These are phyloP conservation scores for Besnoitia besnoiti DNA, from an alignment of 169 alveolate genomes.

Conservation along the genomic window DNA sequence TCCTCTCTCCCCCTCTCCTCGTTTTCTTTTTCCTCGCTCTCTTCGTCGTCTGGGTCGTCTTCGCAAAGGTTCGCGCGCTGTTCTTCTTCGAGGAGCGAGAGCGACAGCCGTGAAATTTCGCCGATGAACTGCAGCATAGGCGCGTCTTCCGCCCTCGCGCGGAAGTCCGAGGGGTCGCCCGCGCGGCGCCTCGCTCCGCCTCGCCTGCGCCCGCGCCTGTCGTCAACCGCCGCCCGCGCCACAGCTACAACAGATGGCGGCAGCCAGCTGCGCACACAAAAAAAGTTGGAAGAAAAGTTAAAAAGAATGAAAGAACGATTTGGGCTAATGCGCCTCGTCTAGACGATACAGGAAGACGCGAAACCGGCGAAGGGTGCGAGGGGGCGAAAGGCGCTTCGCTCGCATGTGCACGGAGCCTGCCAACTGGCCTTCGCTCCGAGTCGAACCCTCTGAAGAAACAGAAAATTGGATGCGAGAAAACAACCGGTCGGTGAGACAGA, in stretches of 20 bases:
- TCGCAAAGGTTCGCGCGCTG: background rate
- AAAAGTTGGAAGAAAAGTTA: background rate
- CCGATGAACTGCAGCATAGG: constrained; percentile 7
- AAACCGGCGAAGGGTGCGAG: too few species aligned
- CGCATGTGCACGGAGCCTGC: too few species aligned
- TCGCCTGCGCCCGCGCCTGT: background rate
- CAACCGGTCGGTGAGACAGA: too few species aligned
- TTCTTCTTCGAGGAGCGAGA: background rate
- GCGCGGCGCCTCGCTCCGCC: too few species aligned
- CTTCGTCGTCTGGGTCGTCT: background rate
- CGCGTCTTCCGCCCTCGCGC: background rate
- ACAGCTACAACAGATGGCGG: background rate
- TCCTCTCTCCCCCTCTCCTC: background rate
- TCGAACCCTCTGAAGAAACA: too few species aligned
- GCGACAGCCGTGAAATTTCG: background rate
- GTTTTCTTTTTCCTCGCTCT: background rate
- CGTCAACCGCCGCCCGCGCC: background rate
- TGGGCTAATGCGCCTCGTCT: too few species aligned
- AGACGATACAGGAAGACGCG: too few species aligned
- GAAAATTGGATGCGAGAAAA: too few species aligned
- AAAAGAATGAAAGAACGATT: background rate
- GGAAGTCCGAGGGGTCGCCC: background rate
- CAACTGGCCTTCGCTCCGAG: too few species aligned
- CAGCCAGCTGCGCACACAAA: background rate
- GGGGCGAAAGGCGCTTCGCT: too few species aligned